Percentiles rank a stretch among this genome's conserved stretches.
These are phyloP conservation scores for Millerago galiae DNA, from an alignment of 805 yeast species.

Conservation along the genomic window DNA sequence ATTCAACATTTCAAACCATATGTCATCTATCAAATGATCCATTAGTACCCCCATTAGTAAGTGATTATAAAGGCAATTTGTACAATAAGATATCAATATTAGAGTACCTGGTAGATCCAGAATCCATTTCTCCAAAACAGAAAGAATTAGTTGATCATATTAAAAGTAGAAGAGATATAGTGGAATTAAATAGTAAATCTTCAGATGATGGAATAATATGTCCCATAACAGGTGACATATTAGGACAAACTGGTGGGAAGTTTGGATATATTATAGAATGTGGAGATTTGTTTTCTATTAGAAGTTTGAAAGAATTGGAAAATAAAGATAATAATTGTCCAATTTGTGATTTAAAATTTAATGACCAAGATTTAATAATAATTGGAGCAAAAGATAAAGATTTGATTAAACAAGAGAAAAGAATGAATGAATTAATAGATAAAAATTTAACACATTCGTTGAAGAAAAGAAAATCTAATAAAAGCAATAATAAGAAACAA, in stretches of 20 bases:
- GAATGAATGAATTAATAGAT: conserved; percentile 20
- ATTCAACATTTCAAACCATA: conserved; percentile 25
- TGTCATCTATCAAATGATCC: conserved; percentile 41
- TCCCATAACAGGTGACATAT: conserved; percentile 29
- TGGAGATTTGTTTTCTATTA: conserved; percentile 31
- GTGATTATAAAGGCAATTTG: conserved; percentile 63
- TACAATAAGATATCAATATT: conserved; percentile 59
- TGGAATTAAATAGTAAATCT: conserved; percentile 31
- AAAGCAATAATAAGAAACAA: too few relatives aligned
- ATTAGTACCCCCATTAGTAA: conserved; percentile 48
- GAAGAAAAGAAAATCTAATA: conserved; percentile 17
- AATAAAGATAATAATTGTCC: conserved; percentile 29
- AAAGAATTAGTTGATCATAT: conserved; percentile 28
- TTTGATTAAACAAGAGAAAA: conserved; percentile 14
- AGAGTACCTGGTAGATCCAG: conserved; percentile 43
- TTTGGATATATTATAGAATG: conserved; percentile 42
- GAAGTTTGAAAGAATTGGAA: conserved; percentile 5
- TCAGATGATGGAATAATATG: conserved; percentile 23
- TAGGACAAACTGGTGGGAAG: conserved; percentile 30
- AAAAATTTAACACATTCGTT: conserved; percentile 33
- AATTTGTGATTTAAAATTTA: conserved; percentile 28
- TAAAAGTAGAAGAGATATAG: conserved; percentile 36
- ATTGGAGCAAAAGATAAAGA: conserved; percentile 26
- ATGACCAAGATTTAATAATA: conserved; percentile 29
- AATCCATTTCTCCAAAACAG: conserved; percentile 20